Evolutionary conservation across 768 basidiomycete species (phyloP).

Genomic region (Asterophora lycoperdoides): DNA sequence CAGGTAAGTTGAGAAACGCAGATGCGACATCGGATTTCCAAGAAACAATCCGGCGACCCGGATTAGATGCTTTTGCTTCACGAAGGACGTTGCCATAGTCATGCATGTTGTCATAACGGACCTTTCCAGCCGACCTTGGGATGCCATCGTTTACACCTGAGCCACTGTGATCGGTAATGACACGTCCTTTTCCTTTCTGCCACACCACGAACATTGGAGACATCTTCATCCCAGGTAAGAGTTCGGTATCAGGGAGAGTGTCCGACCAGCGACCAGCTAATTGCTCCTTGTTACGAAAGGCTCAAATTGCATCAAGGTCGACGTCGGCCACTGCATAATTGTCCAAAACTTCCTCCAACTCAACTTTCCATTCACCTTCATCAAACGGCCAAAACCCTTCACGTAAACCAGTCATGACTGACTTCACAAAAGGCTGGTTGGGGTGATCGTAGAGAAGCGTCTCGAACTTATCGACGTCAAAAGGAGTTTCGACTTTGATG

Average conservation of each 20-base stretch:
- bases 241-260: neutral
- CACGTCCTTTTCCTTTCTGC: conserved; percentile 17
- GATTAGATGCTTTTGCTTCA: conserved; percentile 4
- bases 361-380: too few relatives aligned
- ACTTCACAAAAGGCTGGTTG: too few relatives aligned
- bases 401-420: too few relatives aligned
- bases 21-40: too few relatives aligned
- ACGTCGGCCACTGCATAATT: neutral
- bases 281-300: conserved; percentile 8
- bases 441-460: too few relatives aligned
- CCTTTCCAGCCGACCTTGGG: conserved; percentile 16
- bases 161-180: conserved; percentile 21
- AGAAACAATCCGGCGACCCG: conserved; percentile 25
- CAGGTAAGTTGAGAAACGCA: conserved; percentile 26
- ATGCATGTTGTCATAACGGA: too few relatives aligned
- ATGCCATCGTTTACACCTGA: conserved; percentile 20
- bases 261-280: conserved; percentile 5
- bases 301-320: conserved; percentile 1
- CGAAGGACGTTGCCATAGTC: conserved; percentile 12
- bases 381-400: too few relatives aligned
- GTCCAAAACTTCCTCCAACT: too few relatives aligned
- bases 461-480: neutral
- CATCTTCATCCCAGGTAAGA: conserved; percentile 16
- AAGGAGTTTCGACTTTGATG: conserved; percentile 5
- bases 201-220: too few relatives aligned